Conservation (phyloP, 352 stramenopile genomes). For the Pythium oligandrum region DNA sequence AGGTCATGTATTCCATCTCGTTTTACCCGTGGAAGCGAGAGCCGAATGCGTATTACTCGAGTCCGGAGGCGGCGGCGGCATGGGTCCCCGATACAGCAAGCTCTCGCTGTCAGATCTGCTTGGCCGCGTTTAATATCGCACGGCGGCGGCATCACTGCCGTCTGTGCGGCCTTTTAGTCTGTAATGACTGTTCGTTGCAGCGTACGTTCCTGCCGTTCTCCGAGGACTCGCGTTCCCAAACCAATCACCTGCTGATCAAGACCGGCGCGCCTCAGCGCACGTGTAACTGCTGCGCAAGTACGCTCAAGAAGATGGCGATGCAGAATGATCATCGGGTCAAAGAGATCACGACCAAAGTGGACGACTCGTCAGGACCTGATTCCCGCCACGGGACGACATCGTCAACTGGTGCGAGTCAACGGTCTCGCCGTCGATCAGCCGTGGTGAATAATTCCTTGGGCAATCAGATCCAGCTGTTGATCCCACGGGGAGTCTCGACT, state of each 20-base stretch:
- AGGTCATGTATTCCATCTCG: slow-evolving; percentile 63
- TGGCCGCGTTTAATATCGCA: slow-evolving; percentile 45
- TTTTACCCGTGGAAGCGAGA: slow-evolving; percentile 81
- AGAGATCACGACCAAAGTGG: slow-evolving; percentile 24
- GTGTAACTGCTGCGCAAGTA: slow-evolving; percentile 58
- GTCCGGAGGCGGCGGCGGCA: slow-evolving; percentile 57
- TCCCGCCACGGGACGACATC: too few species aligned
- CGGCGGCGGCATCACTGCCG: slow-evolving; percentile 85
- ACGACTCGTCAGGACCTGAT: too few species aligned
- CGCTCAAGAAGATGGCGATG: slow-evolving; percentile 53
- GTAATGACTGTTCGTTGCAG: slow-evolving; percentile 58
- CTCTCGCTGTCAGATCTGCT: slow-evolving; percentile 57
- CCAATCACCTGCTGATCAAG: slow-evolving; percentile 65
- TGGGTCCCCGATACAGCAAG: slow-evolving; percentile 70
- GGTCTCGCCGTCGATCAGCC: background rate
- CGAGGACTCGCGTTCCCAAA: slow-evolving; percentile 21
- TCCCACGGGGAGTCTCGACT: slow-evolving; percentile 2
- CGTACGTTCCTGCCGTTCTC: slow-evolving; percentile 66
- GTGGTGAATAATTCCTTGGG: background rate
- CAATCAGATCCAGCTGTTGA: slow-evolving; percentile 5
- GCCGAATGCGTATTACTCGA: slow-evolving; percentile 56
- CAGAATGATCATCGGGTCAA: slow-evolving; percentile 60
- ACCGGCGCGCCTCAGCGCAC: slow-evolving; percentile 66
- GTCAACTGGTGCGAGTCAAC: background rate
- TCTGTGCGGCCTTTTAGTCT: slow-evolving; percentile 65